phyloP scores from a whole-genome alignment of 2,329 filamentous ascomycete genomes.

The Diplocarpon rosae region DNA sequence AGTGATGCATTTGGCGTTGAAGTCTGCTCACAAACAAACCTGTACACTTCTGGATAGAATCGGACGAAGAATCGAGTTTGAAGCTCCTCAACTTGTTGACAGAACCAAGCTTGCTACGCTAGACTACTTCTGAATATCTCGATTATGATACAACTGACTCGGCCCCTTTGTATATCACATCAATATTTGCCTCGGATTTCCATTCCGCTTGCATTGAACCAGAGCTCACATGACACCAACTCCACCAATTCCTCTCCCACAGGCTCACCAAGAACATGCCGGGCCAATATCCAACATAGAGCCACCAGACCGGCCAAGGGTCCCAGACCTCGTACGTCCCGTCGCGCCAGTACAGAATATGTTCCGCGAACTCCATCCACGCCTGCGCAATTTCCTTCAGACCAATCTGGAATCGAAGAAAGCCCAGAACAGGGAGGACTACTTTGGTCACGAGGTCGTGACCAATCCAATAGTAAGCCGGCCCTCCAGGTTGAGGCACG shows the following conservation, averaged over 20 bases:
- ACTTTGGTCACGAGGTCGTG: slow-evolving; percentile 49
- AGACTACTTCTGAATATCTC: no score
- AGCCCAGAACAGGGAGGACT: slow-evolving; percentile 34
- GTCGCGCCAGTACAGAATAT: slow-evolving; percentile 41
- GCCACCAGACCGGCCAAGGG: slow-evolving; percentile 44
- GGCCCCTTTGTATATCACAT: no score
- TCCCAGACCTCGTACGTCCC: slow-evolving; percentile 43
- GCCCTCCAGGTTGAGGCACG: slow-evolving; percentile 19
- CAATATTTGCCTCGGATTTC: no score
- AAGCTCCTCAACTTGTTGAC: no score
- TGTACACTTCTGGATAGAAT: no score
- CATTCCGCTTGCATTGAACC: no score
- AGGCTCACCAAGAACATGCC: slow-evolving; percentile 37
- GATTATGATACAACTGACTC: no score
- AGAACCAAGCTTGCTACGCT: no score
- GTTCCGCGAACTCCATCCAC: slow-evolving; percentile 27
- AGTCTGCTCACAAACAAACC: no score
- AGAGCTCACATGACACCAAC: slow-evolving; percentile 31
- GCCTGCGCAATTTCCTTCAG: slow-evolving; percentile 15
- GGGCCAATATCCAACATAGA: slow-evolving; percentile 47
- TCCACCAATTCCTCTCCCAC: slow-evolving; percentile 42
- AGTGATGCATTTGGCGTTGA: no score
- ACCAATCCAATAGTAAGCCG: slow-evolving; percentile 52
- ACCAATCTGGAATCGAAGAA: slow-evolving; percentile 21
- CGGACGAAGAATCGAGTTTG: no score